Evolutionary conservation across 371 early-diverging fungal genomes (phyloP), one percentile per base, ranked within the genome.

Genomic region (Lichtheimia corymbifera): DNA sequence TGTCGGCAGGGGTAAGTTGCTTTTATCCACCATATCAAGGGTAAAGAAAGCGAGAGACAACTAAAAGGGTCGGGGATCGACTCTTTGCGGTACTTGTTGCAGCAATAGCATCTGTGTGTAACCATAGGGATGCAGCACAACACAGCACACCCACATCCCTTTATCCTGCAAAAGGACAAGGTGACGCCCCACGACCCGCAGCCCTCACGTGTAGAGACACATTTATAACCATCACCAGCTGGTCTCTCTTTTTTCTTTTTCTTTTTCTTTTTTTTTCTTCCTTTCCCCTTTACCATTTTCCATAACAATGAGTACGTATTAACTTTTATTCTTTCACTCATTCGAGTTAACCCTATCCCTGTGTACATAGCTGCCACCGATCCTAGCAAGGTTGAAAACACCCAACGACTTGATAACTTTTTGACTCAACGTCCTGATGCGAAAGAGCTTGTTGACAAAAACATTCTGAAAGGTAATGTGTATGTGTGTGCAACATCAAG

Each of bases 401-500:
- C 11, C 35, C 35, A 35, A 35, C 35, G 35, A 11, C 62, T 89
- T 20, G 83, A 86, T 35, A 77, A 77, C 59, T 77, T 83, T 55
- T 67, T 91, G 25, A 69, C 85, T 25, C 76, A 82, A 20, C 77
- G 91, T 22, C 85, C 86, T 53, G 83, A 81, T 12, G 74, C 82
- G 13, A 85, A 85, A 58, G 88, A 87, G n/a, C 76, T 91, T n/a
- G 80, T 90, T 5, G 85, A 88, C 55, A 83, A 82, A 68, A 87
- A 88, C 58, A 90, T 91, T 59, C 63, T 91, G 44, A 83, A 83
- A 75, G 83, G 87, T 83, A 74, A 74, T 43, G 35, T 51, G 24
- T 35, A 35, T 9, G 2, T 35, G 1, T 18, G 54, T 55, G 22
- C 14, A 15, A 47, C 47, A 18, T 47, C 7, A 45, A 45, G 18